phyloP scores from a whole-genome alignment of 2,329 filamentous ascomycete genomes.

The Xylariaceae sp. region DNA sequence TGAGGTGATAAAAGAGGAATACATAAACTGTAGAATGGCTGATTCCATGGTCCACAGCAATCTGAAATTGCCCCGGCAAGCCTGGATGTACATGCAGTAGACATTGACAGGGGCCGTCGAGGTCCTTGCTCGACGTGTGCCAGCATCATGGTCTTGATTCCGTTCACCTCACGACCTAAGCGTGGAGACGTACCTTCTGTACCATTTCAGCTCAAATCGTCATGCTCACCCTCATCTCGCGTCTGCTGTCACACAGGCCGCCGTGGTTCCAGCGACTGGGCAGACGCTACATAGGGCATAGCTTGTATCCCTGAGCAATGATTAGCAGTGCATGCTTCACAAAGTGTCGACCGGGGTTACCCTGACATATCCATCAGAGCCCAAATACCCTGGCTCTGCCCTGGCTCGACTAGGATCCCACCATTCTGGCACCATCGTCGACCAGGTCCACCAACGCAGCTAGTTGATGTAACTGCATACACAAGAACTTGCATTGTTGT shows the following conservation, averaged over 20 bases:
- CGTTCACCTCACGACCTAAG: too few species aligned
- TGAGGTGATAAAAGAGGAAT: too few species aligned
- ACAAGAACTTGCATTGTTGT: conserved; percentile 5
- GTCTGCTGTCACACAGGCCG: neutral
- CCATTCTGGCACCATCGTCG: conserved; percentile 28
- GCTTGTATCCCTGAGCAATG: conserved; percentile 29
- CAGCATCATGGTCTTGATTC: too few species aligned
- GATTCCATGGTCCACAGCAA: too few species aligned
- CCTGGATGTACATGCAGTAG: too few species aligned
- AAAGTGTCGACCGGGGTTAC: conserved; percentile 24
- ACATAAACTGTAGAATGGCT: too few species aligned
- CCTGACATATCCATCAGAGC: conserved; percentile 26
- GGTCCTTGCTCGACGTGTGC: too few species aligned
- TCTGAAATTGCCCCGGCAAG: too few species aligned
- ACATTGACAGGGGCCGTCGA: too few species aligned
- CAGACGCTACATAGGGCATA: conserved; percentile 5
- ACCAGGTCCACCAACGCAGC: conserved; percentile 16
- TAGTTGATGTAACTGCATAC: conserved; percentile 10
- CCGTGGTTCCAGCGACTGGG: too few species aligned
- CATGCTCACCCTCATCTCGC: conserved; percentile 5
- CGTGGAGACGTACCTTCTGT: too few species aligned
- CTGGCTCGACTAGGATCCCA: conserved; percentile 25
- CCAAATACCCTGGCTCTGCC: conserved; percentile 14
- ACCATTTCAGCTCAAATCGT: neutral
- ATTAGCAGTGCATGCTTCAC: conserved; percentile 29